Percentiles rank a stretch among this genome's conserved stretches.
These are phyloP conservation scores for Ochromonas danica DNA, from an alignment of 108 stramenopile species.

Conservation along the genomic window DNA sequence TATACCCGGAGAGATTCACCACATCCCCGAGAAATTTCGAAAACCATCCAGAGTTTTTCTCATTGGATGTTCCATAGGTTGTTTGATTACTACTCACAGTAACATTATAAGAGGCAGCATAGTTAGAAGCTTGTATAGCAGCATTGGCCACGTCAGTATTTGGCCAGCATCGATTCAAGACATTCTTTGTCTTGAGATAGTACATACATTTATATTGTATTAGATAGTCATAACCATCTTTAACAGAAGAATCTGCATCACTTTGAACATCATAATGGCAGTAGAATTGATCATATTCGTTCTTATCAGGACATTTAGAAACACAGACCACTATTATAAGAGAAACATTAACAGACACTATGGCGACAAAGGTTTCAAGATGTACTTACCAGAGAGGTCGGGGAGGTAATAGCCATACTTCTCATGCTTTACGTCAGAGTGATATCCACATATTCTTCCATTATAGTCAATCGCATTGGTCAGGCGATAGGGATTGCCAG, in stretches of 20 bases:
- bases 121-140: background rate
- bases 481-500: constrained; percentile 51
- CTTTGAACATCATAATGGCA: background rate
- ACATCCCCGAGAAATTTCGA: constrained; percentile 56
- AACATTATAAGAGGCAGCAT: background rate
- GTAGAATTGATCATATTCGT: background rate
- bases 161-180: background rate
- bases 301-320: background rate
- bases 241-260: background rate
- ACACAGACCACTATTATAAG: constrained; percentile 15
- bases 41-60: constrained; percentile 30
- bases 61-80: background rate
- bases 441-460: constrained; percentile 53
- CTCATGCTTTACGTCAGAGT: constrained; percentile 31
- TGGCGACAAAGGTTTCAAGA: background rate
- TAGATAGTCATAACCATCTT: background rate
- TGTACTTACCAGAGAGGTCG: background rate
- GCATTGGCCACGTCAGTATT: background rate
- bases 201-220: constrained; percentile 1
- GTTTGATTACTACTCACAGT: background rate
- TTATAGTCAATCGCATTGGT: constrained; percentile 62
- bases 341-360: background rate
- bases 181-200: background rate
- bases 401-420: constrained; percentile 16
- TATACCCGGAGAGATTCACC: constrained; percentile 53